phyloP scores from a whole-genome alignment of 257 asterid species.

The Eucommia ulmoides region DNA sequence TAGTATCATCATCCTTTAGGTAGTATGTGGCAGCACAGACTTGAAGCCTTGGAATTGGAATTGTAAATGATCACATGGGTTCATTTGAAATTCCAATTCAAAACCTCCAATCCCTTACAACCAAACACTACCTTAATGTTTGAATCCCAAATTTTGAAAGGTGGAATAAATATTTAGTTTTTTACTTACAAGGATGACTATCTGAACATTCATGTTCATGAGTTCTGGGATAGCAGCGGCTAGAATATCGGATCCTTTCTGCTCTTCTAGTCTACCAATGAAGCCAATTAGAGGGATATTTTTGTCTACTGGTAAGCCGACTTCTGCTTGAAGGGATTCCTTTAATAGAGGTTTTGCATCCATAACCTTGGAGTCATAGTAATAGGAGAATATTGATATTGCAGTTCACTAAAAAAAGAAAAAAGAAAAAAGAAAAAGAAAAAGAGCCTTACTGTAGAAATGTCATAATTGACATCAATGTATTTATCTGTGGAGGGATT shows the following conservation, averaged over 20 bases:
- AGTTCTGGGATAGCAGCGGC: constrained; percentile 73
- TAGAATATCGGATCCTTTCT: constrained; percentile 92
- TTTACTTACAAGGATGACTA: constrained; percentile 67
- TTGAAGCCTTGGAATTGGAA: too few species aligned
- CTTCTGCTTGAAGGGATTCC: constrained; percentile 95
- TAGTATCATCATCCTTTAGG: too few species aligned
- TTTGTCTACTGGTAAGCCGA: constrained; percentile 78
- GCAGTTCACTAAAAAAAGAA: background rate
- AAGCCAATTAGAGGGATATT: constrained; percentile 78
- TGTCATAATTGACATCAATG: constrained; percentile 54
- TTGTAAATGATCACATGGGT: too few species aligned
- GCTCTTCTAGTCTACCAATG: constrained; percentile 69
- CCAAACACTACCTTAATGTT: too few species aligned
- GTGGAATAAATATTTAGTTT: background rate
- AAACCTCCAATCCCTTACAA: too few species aligned
- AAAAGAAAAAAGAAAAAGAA: background rate
- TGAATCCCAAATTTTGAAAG: too few species aligned
- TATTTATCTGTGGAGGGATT: constrained; percentile 15
- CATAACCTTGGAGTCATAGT: too few species aligned
- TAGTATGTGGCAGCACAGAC: too few species aligned
- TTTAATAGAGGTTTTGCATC: constrained; percentile 72
- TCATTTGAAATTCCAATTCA: too few species aligned
- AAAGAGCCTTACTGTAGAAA: constrained; percentile 44
- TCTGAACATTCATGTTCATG: constrained; percentile 59
- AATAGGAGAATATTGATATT: constrained; percentile 7